Base-by-base conservation (phyloP, 2,329 filamentous ascomycete species). In the Microcyclosporella mali region DNA sequence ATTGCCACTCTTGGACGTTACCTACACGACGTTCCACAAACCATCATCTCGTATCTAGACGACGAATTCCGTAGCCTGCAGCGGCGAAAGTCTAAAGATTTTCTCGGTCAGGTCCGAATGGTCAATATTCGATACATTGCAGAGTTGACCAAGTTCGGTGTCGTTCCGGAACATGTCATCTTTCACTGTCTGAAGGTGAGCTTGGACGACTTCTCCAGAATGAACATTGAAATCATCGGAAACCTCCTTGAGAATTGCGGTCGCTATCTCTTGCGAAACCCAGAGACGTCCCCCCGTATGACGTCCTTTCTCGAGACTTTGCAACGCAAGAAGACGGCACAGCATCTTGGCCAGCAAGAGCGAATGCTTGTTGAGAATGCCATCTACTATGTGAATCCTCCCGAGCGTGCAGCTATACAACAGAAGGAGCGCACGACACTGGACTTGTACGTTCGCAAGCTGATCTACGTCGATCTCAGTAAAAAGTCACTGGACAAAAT, bases 221-320 rank as follows among this genome's bases (percentile, higher is more conserved):
- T 95, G 85, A 98, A 98, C 60, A 95, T 98, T 51, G 94, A 98
- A 65, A 95, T 98, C 56, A 90, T 98, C 51, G 94, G 89, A 59
- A 94, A 94, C 59, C 73, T 98, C 19, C 75, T 98, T 16, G 92
- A 98, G 64, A 97, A 97, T 52, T 98, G 94, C 60, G 92, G 92
- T 33, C 81, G 92, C 14, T 98, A 95, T 65, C 72, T 98, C 16
- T 75, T 98, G 45, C 86, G 90, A 37, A 97, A 92, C 55, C 83
- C 88, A 0, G 89, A 97, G 49, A 97, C 94, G 0, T 84, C 86
- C 8, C 90, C 90, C 7, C 82, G 92, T 33, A 98, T 98, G 92
- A 72, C 76, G 1, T 90, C 87, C 1, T 98, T 98, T 63, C 69
- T 98, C 17, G 92, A 98, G 65, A 98, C 89, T 0, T 72, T 98